Evolutionary conservation across 2,329 filamentous ascomycete genomes (phyloP).

Genomic region (Leptographium procerum): DNA sequence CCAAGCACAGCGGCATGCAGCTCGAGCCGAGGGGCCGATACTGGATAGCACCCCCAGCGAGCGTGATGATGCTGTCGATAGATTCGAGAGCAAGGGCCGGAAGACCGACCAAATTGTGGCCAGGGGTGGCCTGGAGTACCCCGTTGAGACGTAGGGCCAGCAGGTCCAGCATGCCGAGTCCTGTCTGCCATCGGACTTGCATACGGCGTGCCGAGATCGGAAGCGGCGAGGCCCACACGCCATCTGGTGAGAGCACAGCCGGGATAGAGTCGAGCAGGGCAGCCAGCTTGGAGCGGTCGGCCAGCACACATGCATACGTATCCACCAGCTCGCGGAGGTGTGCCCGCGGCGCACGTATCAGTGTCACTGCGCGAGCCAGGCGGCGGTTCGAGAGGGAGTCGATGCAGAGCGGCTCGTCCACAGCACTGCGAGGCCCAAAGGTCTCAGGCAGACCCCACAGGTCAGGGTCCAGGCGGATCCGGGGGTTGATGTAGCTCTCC

Average conservation of each 20-base stretch:
- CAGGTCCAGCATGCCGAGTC: slow-evolving; percentile 6
- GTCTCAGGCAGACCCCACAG: slow-evolving; percentile 2
- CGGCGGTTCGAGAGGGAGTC: not conserved
- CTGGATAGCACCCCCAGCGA: slow-evolving; percentile 4
- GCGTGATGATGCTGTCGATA: slow-evolving; percentile 1
- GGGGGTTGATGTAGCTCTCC: slow-evolving; percentile 10
- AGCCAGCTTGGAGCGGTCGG: slow-evolving; percentile 1
- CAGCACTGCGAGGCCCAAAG: not conserved
- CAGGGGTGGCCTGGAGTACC: not conserved
- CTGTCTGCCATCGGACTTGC: slow-evolving; percentile 7
- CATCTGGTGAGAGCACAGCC: not conserved
- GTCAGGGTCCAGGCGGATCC: slow-evolving; percentile 6
- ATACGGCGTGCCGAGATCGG: not conserved
- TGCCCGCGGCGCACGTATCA: not conserved
- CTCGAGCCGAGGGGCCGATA: slow-evolving; percentile 10
- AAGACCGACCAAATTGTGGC: not conserved
- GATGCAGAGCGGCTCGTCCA: not conserved
- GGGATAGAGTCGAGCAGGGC: slow-evolving; percentile 2
- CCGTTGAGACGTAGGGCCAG: slow-evolving; percentile 6
- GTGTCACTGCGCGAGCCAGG: not conserved
- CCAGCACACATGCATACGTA: not conserved
- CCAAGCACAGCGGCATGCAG: slow-evolving; percentile 8
- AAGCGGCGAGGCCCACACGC: not conserved
- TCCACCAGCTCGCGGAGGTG: not conserved
- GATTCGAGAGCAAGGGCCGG: not conserved